Conservation (phyloP, 2,329 filamentous ascomycete genomes). For the Myrmaecium sp. region DNA sequence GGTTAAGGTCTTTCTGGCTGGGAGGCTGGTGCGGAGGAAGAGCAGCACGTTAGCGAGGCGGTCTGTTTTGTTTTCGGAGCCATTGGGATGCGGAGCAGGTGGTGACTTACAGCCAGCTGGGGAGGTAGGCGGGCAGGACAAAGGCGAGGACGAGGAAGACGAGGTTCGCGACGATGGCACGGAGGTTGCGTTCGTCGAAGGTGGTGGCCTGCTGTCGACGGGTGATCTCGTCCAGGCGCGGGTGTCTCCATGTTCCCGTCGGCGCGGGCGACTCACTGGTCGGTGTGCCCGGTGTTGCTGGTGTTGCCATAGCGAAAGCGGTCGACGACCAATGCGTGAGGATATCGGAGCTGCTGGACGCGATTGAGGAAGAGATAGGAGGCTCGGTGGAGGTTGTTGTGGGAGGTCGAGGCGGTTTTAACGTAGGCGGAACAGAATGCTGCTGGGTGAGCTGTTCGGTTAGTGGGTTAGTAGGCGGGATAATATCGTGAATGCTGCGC, state of each 20-base stretch:
- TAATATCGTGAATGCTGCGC: no score
- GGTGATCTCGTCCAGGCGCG: conserved; percentile 72
- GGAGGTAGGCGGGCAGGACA: conserved; percentile 19
- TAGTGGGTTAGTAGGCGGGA: no score
- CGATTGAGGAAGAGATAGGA: no score
- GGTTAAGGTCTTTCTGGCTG: conserved; percentile 14
- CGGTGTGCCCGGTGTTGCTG: conserved; percentile 2
- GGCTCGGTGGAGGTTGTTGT: no score
- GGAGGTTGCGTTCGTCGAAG: conserved; percentile 64
- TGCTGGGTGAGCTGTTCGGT: no score
- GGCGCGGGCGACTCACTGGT: conserved; percentile 13
- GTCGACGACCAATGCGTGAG: no score
- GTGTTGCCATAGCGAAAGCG: no score
- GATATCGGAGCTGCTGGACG: no score
- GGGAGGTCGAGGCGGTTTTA: no score
- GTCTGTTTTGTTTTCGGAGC: conserved; percentile 6
- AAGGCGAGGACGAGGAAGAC: conserved; percentile 35
- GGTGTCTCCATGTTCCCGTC: conserved; percentile 78
- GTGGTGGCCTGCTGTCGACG: conserved; percentile 59
- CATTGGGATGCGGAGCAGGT: not conserved
- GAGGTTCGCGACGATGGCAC: conserved; percentile 51
- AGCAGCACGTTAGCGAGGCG: conserved; percentile 16
- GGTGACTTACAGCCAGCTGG: conserved; percentile 2
- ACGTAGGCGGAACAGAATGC: no score
- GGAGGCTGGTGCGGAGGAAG: conserved; percentile 11